Conservation (phyloP, 345 rosid species). For the Rubroshorea leprosula region DNA sequence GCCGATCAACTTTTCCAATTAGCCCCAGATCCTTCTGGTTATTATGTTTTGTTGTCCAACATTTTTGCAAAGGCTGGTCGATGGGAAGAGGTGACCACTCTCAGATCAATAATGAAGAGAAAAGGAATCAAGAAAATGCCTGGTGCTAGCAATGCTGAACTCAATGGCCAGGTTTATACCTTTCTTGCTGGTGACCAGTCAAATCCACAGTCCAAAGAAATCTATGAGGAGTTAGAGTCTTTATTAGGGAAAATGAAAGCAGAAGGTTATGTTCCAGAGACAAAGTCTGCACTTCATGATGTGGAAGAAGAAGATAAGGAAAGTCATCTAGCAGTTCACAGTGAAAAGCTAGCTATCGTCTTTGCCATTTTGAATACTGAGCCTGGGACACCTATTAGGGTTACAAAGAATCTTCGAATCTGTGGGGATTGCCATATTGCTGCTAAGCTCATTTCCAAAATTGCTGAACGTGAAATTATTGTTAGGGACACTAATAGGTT, state of each 20-base stretch:
- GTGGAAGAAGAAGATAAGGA: constrained; percentile 82
- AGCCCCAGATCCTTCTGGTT: constrained; percentile 61
- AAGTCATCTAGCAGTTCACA: constrained; percentile 63
- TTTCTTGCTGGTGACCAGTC: constrained; percentile 63
- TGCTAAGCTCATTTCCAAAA: constrained; percentile 60
- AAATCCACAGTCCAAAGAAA: constrained; percentile 39
- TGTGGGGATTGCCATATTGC: constrained; percentile 74
- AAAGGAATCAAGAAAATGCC: constrained; percentile 60
- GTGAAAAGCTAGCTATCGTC: constrained; percentile 72
- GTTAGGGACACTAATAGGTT: constrained; percentile 62
- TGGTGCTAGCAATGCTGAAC: constrained; percentile 62
- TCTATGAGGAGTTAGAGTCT: constrained; percentile 46
- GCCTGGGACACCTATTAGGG: constrained; percentile 39
- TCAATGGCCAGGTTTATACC: constrained; percentile 38
- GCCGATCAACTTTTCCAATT: constrained; percentile 56
- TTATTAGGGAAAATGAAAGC: constrained; percentile 62
- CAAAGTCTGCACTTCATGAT: constrained; percentile 67
- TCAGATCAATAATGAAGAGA: constrained; percentile 51
- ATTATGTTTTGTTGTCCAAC: constrained; percentile 67
- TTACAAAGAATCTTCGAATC: constrained; percentile 72
- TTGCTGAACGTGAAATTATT: constrained; percentile 48
- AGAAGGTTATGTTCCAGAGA: constrained; percentile 55
- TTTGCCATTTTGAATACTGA: constrained; percentile 55
- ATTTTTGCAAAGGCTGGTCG: constrained; percentile 72
- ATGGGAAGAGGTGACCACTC: constrained; percentile 56